Base-by-base conservation (phyloP, 2,329 filamentous ascomycete genomes). In the Aspergillus quadricinctus region DNA sequence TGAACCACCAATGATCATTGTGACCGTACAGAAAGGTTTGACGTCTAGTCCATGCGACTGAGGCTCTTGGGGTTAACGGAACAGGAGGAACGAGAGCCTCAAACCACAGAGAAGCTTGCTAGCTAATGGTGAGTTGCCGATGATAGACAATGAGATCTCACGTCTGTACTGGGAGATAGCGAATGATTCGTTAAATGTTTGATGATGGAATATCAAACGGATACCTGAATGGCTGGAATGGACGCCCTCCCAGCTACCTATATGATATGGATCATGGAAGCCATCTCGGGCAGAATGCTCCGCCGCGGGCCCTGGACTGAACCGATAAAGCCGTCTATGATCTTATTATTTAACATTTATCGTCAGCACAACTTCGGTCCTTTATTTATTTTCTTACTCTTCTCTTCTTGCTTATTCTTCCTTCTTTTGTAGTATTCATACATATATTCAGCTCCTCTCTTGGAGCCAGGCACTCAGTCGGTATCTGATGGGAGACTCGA, bases 401-500 rank as follows among this genome's bases (percentile, higher is more conserved):
- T 35, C 31, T 48, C 41, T 46, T 48, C 41, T 46, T 10, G 19
- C 28, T 50, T 54, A 46, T 46, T 17, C 21, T 46, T 25, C n/a
- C 17, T 46, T 10, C 23, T 14, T 46, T 7, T 37, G 6, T 7
- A 37, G 43, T 27, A 23, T 23, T 25, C 11, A 7, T 23, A 25
- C 21, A 21, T 25, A 27, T 11, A 46, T 46, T 25, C 19, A 37
- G 31, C 31, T 37, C 6, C 23, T 27, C 19, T 46, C 43, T 41
- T 46, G 14, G 17, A 35, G 45, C 50, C 25, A 54, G 55, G 43
- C 49, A 52, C 55, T 49, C 55, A 46, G 50, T 48, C 52, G 43
- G 57, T 61, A 43, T 57, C 57, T 58, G 50, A 66, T 65, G 63
- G 64, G 61, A 64, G 57, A 61, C 53, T 63, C 61, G 59, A 64